Conservation (phyloP, 1,284 basidiomycete species). For the Pseudozyma sp. region DNA sequence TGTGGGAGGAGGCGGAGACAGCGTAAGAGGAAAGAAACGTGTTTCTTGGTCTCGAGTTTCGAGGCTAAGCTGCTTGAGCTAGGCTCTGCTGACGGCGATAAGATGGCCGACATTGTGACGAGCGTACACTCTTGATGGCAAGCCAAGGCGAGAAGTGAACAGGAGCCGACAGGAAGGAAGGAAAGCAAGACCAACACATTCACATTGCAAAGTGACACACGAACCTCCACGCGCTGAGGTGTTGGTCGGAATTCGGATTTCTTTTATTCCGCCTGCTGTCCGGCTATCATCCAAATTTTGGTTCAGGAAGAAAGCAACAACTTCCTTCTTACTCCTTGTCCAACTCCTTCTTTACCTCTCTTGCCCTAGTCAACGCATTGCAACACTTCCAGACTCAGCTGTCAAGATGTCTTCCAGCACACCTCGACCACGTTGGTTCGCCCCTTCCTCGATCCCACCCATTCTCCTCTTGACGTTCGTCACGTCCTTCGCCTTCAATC, state of each 20-base stretch:
- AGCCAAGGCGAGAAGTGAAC: no score
- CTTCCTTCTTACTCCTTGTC: background rate
- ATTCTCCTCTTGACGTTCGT: slow-evolving; percentile 43
- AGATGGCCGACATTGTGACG: background rate
- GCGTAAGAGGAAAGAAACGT: slow-evolving; percentile 60
- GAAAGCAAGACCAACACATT: slow-evolving; percentile 9
- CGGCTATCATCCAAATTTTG: background rate
- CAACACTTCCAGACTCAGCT: no score
- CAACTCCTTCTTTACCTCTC: background rate
- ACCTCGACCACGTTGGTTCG: slow-evolving; percentile 24
- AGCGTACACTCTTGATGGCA: no score
- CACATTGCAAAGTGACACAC: slow-evolving; percentile 8
- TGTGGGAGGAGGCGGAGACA: slow-evolving; percentile 59
- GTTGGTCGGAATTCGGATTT: slow-evolving; percentile 18
- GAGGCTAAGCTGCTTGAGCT: background rate
- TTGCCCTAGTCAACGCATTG: background rate
- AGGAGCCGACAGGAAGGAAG: no score
- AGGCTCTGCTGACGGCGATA: background rate
- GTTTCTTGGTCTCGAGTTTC: slow-evolving; percentile 33
- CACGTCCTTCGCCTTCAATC: slow-evolving; percentile 50
- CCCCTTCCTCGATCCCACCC: slow-evolving; percentile 24
- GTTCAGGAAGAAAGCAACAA: background rate
- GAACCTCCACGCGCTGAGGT: background rate
- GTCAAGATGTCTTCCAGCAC: slow-evolving; percentile 1
- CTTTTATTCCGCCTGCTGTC: background rate